Percentiles rank a stretch among this genome's conserved stretches.
Conservation (phyloP, 495 filamentous ascomycete species). For the Arthonia radiata region DNA sequence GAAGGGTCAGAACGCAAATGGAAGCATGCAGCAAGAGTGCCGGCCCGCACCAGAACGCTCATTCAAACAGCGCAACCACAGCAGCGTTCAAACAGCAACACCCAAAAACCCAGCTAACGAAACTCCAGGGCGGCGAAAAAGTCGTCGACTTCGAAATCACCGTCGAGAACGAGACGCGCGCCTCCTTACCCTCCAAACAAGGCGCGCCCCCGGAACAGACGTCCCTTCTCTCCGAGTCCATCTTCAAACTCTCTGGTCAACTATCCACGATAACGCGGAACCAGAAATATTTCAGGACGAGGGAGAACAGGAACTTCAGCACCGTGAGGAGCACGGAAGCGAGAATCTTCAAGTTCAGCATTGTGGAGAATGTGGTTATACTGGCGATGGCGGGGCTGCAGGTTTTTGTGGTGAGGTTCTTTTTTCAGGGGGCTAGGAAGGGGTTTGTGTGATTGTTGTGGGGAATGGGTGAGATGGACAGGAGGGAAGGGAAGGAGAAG, state of each 20-base stretch:
- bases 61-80: too few species aligned
- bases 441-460: too few species aligned
- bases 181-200: conserved; percentile 68
- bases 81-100: too few species aligned
- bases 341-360: conserved; percentile 89
- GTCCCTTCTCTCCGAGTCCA: conserved; percentile 71
- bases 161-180: conserved; percentile 77
- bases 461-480: too few species aligned
- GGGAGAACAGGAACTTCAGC: conserved; percentile 96
- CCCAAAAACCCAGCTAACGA: conserved; percentile 96
- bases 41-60: too few species aligned
- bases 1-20: too few species aligned
- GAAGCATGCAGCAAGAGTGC: too few species aligned
- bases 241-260: conserved; percentile 82
- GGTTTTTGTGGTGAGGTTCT: conserved; percentile 95
- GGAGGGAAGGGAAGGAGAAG: too few species aligned
- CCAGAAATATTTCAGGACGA: conserved; percentile 97
- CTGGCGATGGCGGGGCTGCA: conserved; percentile 90
- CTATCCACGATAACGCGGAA: conserved; percentile 91
- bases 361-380: conserved; percentile 81
- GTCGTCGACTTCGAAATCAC: conserved; percentile 97
- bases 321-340: conserved; percentile 90
- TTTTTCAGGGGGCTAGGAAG: conserved; percentile 80
- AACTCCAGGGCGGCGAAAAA: conserved; percentile 93
- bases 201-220: conserved; percentile 83